Conservation (phyloP, 2,329 filamentous ascomycete genomes). For the Colletotrichum lindemuthianum region DNA sequence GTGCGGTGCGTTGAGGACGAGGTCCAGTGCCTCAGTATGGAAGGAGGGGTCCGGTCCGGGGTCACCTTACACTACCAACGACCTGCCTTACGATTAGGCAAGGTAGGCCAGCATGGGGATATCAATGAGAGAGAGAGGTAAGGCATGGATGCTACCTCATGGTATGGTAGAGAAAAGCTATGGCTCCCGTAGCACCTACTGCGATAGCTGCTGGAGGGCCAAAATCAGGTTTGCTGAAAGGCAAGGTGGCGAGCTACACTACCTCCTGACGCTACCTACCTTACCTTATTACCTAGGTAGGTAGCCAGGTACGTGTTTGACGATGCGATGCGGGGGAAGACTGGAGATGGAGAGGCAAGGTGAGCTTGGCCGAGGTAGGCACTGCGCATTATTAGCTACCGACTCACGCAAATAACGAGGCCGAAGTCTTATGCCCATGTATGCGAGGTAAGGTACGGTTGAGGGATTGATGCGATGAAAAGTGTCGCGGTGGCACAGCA, state of each 20-base stretch:
- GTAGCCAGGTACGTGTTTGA: background rate
- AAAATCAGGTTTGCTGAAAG: background rate
- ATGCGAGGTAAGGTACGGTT: no score
- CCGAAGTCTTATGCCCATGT: no score
- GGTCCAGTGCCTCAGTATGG: background rate
- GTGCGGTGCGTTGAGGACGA: no score
- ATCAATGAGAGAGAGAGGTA: no score
- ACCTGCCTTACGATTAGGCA: background rate
- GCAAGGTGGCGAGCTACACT: conserved; percentile 22
- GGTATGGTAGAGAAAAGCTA: background rate
- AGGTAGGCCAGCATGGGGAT: background rate
- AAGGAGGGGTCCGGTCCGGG: conserved; percentile 30
- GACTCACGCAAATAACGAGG: no score
- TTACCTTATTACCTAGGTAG: no score
- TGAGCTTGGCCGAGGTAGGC: no score
- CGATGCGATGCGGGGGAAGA: background rate
- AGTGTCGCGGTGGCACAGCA: no score
- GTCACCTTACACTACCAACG: background rate
- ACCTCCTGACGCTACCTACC: background rate
- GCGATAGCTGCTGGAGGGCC: no score
- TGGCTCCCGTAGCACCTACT: background rate
- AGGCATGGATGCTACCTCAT: background rate
- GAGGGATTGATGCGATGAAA: no score
- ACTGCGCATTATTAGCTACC: no score
- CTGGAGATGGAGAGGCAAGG: background rate